Evolutionary conservation across 208 protist species (phyloP).

Genomic region (Leishmania arabica): DNA sequence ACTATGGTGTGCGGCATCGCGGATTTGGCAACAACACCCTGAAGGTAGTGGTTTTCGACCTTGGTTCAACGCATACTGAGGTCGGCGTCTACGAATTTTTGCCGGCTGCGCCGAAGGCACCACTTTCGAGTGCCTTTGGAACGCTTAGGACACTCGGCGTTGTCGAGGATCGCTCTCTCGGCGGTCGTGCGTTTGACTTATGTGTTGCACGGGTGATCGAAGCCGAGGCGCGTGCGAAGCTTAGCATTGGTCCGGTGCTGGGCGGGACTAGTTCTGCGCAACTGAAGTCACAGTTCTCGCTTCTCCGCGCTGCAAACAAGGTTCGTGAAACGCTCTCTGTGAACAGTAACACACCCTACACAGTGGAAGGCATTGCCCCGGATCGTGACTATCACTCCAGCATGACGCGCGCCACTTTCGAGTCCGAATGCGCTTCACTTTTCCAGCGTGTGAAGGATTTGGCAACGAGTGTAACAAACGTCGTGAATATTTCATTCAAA

Average conservation of each 20-base stretch:
- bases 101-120: slow-evolving; percentile 39
- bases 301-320: slow-evolving; percentile 89
- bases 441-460: slow-evolving; percentile 69
- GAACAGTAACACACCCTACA: slow-evolving; percentile 87
- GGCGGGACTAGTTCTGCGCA: slow-evolving; percentile 38
- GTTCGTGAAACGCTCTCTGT: slow-evolving; percentile 91
- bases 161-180: slow-evolving; percentile 73
- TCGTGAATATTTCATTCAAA: slow-evolving; percentile 37
- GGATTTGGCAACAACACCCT: slow-evolving; percentile 79
- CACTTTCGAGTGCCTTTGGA: slow-evolving; percentile 58
- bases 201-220: slow-evolving; percentile 91
- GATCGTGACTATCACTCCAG: slow-evolving; percentile 81
- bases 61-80: slow-evolving; percentile 88
- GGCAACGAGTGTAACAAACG: slow-evolving; percentile 46
- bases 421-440: slow-evolving; percentile 78
- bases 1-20: slow-evolving; percentile 83
- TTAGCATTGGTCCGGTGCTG: slow-evolving; percentile 61
- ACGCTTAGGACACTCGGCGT: slow-evolving; percentile 76
- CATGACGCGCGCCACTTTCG: slow-evolving; percentile 83
- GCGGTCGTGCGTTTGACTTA: slow-evolving; percentile 91
- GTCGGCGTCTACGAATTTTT: slow-evolving; percentile 87
- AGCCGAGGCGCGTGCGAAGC: slow-evolving; percentile 74
- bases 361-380: slow-evolving; percentile 88
- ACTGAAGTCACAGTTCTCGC: slow-evolving; percentile 88
- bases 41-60: slow-evolving; percentile 84